Percentiles rank a stretch among this genome's conserved stretches.
phyloP scores from a whole-genome alignment of 768 basidiomycete species.

The Termitomyces sp. region DNA sequence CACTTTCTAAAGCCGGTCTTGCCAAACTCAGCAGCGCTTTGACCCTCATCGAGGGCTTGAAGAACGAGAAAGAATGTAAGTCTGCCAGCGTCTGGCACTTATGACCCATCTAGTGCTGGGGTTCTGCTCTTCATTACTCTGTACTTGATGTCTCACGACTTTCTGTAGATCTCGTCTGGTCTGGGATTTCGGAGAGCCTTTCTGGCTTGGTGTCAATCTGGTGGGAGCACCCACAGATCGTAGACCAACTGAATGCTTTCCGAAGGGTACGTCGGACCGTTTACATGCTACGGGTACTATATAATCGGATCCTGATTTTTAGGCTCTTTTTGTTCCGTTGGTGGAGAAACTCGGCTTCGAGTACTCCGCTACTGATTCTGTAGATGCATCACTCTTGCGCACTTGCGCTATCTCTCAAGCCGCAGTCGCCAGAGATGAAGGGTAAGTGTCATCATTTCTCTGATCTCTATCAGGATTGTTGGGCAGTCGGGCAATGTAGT shows the following conservation, averaged over 20 bases:
- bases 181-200: conserved; percentile 56
- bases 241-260: conserved; percentile 52
- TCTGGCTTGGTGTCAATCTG: conserved; percentile 54
- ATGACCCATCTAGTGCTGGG: background rate
- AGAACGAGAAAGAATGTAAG: conserved; percentile 74
- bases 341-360: conserved; percentile 78
- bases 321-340: conserved; percentile 69
- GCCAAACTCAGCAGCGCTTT: conserved; percentile 72
- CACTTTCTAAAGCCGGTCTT: conserved; percentile 78
- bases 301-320: conserved; percentile 3
- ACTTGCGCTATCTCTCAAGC: conserved; percentile 64
- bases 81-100: conserved; percentile 5
- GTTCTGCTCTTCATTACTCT: background rate
- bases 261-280: conserved; percentile 38
- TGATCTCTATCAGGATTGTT: background rate
- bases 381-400: conserved; percentile 66
- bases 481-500: background rate
- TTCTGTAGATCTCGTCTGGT: conserved; percentile 72
- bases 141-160: background rate
- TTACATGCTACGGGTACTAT: background rate
- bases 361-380: conserved; percentile 55
- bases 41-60: conserved; percentile 62
- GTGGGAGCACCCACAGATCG: conserved; percentile 71
- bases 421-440: conserved; percentile 18
- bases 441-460: conserved; percentile 13